phyloP scores from a whole-genome alignment of 169 alveolate species.

The Amoebophrya sp. region DNA sequence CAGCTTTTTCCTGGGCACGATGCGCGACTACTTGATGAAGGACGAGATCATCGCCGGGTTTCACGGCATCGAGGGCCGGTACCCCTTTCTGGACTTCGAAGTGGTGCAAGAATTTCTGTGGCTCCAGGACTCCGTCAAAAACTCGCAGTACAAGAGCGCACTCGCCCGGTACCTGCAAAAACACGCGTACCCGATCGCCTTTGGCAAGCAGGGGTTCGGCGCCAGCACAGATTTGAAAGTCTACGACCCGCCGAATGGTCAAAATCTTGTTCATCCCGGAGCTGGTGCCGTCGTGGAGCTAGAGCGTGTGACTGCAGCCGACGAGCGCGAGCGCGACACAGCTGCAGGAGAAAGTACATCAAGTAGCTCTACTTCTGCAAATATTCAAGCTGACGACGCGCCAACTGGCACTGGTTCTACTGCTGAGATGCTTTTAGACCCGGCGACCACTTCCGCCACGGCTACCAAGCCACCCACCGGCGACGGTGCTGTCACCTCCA shows the following conservation, averaged over 20 bases:
- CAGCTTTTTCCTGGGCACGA: conserved; percentile 17
- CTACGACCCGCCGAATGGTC: not conserved
- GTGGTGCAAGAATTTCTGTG: conserved; percentile 28
- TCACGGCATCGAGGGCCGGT: conserved; percentile 29
- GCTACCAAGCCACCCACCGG: too few species aligned
- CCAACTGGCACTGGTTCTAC: too few species aligned
- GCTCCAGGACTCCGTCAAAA: not conserved
- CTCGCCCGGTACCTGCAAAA: not conserved
- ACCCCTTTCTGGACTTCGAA: conserved; percentile 25
- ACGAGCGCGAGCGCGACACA: not conserved
- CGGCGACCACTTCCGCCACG: too few species aligned
- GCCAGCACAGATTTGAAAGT: not conserved
- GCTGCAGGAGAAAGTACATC: too few species aligned
- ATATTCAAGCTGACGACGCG: too few species aligned
- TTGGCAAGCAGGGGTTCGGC: conserved; percentile 23
- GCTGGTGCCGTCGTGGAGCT: too few species aligned
- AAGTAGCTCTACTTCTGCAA: too few species aligned
- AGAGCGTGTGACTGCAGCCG: not conserved
- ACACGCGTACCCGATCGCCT: not conserved
- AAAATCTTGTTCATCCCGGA: too few species aligned
- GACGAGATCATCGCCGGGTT: conserved; percentile 30
- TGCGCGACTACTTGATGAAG: conserved; percentile 33
- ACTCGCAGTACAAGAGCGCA: not conserved
- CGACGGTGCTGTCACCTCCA: too few species aligned
- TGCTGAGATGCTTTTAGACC: not conserved